These are phyloP conservation scores for Biscutella laevigata DNA, from an alignment of 441 rosid genomes.

Conservation along the genomic window DNA sequence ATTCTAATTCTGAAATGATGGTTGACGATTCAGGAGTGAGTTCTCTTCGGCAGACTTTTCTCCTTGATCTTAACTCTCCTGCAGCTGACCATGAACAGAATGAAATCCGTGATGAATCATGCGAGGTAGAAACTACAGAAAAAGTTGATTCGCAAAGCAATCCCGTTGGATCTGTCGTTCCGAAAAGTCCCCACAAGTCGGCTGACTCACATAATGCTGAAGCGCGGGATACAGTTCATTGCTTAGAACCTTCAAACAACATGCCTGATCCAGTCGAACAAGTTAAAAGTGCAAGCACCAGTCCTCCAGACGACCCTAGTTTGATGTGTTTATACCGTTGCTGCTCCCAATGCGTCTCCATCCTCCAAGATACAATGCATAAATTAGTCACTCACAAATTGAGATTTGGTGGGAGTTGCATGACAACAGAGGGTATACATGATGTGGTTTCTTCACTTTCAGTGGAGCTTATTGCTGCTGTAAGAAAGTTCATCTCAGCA, in stretches of 20 bases:
- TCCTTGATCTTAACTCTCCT: slow-evolving; percentile 29
- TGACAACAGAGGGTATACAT: slow-evolving; percentile 57
- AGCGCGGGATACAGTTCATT: slow-evolving; percentile 22
- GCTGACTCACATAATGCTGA: slow-evolving; percentile 18
- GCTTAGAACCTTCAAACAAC: slow-evolving; percentile 19
- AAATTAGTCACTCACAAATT: slow-evolving; percentile 37
- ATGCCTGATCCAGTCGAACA: slow-evolving; percentile 16
- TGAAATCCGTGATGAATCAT: slow-evolving; percentile 12
- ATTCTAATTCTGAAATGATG: slow-evolving; percentile 12
- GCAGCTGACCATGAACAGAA: slow-evolving; percentile 20
- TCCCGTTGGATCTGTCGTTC: slow-evolving; percentile 24
- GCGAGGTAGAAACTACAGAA: slow-evolving; percentile 14
- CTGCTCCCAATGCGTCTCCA: slow-evolving; percentile 53
- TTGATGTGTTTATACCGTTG: slow-evolving; percentile 53
- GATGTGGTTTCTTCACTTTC: slow-evolving; percentile 65
- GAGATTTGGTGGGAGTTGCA: slow-evolving; percentile 33
- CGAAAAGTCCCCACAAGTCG: slow-evolving; percentile 28
- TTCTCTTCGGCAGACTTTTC: slow-evolving; percentile 14
- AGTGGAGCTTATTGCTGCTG: slow-evolving; percentile 51
- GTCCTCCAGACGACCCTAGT: slow-evolving; percentile 29
- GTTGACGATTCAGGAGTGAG: slow-evolving; percentile 13
- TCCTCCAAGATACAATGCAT: slow-evolving; percentile 44
- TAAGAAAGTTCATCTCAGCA: slow-evolving; percentile 39
- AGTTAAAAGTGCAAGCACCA: slow-evolving; percentile 18
- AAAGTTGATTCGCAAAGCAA: slow-evolving; percentile 20